phyloP scores from a whole-genome alignment of 371 early-diverging fungal genomes.

The Phascolomyces articulosus region DNA sequence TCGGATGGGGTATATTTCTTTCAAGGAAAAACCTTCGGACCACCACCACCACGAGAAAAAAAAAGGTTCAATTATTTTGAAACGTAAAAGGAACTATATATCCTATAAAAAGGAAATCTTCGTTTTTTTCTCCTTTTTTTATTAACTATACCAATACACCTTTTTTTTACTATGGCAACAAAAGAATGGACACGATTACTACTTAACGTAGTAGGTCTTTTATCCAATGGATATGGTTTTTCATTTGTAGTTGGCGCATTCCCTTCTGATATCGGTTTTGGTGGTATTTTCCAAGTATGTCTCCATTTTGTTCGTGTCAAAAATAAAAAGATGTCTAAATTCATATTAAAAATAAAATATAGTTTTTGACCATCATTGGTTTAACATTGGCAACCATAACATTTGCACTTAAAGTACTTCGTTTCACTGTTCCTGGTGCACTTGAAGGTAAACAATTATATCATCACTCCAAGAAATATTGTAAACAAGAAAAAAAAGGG shows the following conservation, averaged over 20 bases:
- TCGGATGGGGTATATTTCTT: no score
- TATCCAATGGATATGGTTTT: slow-evolving; percentile 17
- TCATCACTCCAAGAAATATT: no score
- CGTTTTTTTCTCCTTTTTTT: no score
- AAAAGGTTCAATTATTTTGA: no score
- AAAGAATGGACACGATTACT: slow-evolving; percentile 10
- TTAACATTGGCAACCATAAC: slow-evolving; percentile 23
- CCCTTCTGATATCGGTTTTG: slow-evolving; percentile 7
- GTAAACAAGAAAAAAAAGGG: neutral
- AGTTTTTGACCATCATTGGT: slow-evolving; percentile 30
- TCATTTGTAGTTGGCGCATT: neutral
- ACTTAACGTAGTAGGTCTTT: slow-evolving; percentile 9
- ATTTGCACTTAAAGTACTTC: slow-evolving; percentile 20
- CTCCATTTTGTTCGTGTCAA: slow-evolving; percentile 7
- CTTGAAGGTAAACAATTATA: slow-evolving; percentile 15
- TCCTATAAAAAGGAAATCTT: no score
- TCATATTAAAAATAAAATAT: neutral
- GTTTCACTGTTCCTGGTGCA: slow-evolving; percentile 17
- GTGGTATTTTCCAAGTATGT: slow-evolving; percentile 22
- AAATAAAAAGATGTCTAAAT: neutral
- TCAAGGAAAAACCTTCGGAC: no score
- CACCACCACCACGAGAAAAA: no score
- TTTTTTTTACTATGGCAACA: slow-evolving; percentile 1
- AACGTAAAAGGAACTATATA: no score
- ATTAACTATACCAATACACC: neutral